phyloP scores from a whole-genome alignment of 2,329 filamentous ascomycete genomes.

The Westerdykella sp. region DNA sequence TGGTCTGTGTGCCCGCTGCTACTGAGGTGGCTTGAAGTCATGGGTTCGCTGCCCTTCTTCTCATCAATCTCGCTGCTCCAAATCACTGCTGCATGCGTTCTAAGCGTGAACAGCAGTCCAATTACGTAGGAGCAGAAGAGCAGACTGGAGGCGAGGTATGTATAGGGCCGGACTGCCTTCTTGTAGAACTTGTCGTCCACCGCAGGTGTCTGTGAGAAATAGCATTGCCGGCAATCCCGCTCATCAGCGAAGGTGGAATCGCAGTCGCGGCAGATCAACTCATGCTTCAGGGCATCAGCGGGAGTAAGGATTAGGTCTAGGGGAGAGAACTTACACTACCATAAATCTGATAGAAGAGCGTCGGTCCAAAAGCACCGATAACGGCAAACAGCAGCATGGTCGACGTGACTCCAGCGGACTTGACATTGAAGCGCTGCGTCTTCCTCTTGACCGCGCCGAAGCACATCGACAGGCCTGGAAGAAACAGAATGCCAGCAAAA shows the following conservation, averaged over 20 bases:
- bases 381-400: slow-evolving; percentile 97
- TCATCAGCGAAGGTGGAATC: slow-evolving; percentile 46
- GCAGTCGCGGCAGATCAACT: slow-evolving; percentile 73
- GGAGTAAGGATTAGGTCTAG: not conserved
- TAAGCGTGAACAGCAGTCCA: slow-evolving; percentile 88
- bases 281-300: slow-evolving; percentile 56
- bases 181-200: slow-evolving; percentile 83
- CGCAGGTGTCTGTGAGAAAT: slow-evolving; percentile 81
- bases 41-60: slow-evolving; percentile 37
- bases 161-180: slow-evolving; percentile 87
- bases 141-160: slow-evolving; percentile 76
- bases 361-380: slow-evolving; percentile 91
- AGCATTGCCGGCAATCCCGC: slow-evolving; percentile 84
- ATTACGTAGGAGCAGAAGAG: slow-evolving; percentile 92
- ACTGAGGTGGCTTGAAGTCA: slow-evolving; percentile 31
- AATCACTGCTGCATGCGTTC: slow-evolving; percentile 93
- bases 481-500: slow-evolving; percentile 89
- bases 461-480: slow-evolving; percentile 96
- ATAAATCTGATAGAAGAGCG: slow-evolving; percentile 97
- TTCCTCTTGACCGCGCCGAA: slow-evolving; percentile 97
- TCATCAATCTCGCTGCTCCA: slow-evolving; percentile 73
- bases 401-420: slow-evolving; percentile 90
- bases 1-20: slow-evolving; percentile 24
- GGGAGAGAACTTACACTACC: slow-evolving; percentile 59
- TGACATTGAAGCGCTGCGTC: slow-evolving; percentile 96